phyloP scores from a whole-genome alignment of 805 yeast genomes.

The Wickerhamomyces xylosicus region DNA sequence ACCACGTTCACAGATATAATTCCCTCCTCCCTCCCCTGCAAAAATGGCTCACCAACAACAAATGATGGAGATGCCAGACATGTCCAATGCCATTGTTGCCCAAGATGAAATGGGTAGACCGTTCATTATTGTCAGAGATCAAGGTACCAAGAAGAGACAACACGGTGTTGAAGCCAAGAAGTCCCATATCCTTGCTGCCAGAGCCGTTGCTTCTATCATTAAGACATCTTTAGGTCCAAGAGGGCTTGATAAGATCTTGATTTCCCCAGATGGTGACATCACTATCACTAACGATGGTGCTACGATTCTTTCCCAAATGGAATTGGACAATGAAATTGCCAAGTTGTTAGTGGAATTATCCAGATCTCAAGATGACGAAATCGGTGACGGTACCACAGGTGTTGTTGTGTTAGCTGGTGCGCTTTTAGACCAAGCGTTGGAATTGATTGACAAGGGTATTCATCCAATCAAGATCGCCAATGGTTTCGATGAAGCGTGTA shows the following conservation, averaged over 20 bases:
- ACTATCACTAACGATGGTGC: slow-evolving; percentile 99
- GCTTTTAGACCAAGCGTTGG: slow-evolving; percentile 85
- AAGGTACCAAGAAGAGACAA: slow-evolving; percentile 49
- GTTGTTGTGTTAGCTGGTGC: slow-evolving; percentile 96
- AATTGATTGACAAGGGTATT: slow-evolving; percentile 90
- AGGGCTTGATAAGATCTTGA: slow-evolving; percentile 93
- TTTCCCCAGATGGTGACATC: slow-evolving; percentile 94
- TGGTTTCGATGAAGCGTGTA: slow-evolving; percentile 96
- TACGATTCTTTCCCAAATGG: slow-evolving; percentile 92
- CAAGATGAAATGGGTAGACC: slow-evolving; percentile 99
- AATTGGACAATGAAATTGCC: slow-evolving; percentile 91
- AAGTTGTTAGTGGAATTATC: slow-evolving; percentile 89
- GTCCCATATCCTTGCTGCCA: slow-evolving; percentile 88
- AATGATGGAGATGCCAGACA: slow-evolving; percentile 60
- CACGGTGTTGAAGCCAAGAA: slow-evolving; percentile 75
- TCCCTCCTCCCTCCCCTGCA: no score
- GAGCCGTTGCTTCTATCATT: slow-evolving; percentile 87
- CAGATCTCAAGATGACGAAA: slow-evolving; percentile 67
- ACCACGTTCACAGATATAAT: neutral
- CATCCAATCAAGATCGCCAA: slow-evolving; percentile 96
- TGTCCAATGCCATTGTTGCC: slow-evolving; percentile 97
- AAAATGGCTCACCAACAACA: slow-evolving; percentile 24
- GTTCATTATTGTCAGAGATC: slow-evolving; percentile 91
- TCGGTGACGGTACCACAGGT: slow-evolving; percentile 85
- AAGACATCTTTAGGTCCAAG: slow-evolving; percentile 94